Evolutionary conservation across 352 stramenopile species (phyloP), one percentile per base, ranked within the genome.

Genomic region (Globisporangium takayamanum): DNA sequence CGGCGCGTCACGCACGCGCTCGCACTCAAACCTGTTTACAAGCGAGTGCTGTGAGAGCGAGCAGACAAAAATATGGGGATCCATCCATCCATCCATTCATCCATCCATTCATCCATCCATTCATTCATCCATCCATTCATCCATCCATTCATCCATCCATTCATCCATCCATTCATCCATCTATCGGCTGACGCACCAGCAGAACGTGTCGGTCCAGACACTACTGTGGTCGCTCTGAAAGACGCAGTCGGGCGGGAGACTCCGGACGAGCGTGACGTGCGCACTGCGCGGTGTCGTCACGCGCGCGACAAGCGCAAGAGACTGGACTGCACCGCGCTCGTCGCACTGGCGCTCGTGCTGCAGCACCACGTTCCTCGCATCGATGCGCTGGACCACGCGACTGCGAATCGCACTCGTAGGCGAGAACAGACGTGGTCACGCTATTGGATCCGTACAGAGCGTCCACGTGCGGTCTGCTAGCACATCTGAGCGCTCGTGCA

Each of bases 171-270:
- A 44, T 18, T 14, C 4, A 11, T 44, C 11, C 8, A 14, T 36
- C 39, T 11, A 2, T 44, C 11, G 2, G 16, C 18, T 28, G 2
- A 57, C 39, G 26, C 41, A 64, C 51, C 51, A 59, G 44, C 42
- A 64, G 18, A 64, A 59, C 28, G 54, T 18, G n/a, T 64, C 51
- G 51, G 14, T 64, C 51, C 51, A 59, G n/a, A 59, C 44, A 36
- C 30, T 3, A 36, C 30, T 10, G 30, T 36, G 30, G 8, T 7
- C 30, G 30, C 30, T 3, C 30, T 36, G 30, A 36, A 36, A 36
- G 30, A 36, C 41, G 20, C 42, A 33, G 18, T 54, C 45, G 30
- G 6, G 39, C 15, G 30, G 50, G 14, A 59, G 11, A 14, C 57
- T 50, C 12, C 52, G 20, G 6, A 64, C 30, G 15, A 55, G 39